Evolutionary conservation across 176 grass and related monocot species (phyloP), one percentile per base, ranked within the genome.

Genomic region (barley (Hordeum vulgare)): DNA sequence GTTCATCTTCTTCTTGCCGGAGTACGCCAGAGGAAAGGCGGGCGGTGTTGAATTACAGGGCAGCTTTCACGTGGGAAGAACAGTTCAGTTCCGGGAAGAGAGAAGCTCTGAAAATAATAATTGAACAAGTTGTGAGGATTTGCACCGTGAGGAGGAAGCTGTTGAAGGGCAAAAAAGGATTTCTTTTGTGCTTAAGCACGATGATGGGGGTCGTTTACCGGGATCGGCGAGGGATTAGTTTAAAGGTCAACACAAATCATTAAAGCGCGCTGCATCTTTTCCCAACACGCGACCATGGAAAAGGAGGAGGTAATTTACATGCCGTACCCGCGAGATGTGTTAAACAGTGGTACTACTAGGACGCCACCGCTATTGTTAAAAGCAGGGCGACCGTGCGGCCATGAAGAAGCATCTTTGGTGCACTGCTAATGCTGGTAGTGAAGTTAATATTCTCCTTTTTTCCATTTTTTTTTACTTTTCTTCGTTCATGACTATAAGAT

Each of bases 211-310:
- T 71, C 49, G 63, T 66, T 86, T 58, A 75, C 71, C 4, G 75
- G 75, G 80, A 90, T 90, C 36, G 66, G 59, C 17, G 79, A 83
- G 36, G 0, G 11, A 15, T 74, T 86, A 74, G 41, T 41, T 27
- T 68, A 61, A 79, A 90, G 72, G 80, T 83, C 79, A 79, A 83
- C 74, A 81, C 77, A 37, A 27, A 78, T 86, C 79, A 90, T 74
- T 83, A 86, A 90, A 86, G 79, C 45, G 17, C 28, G 13, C 31
- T 60, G 78, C 79, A 15, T 79, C 78, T 86, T 90, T 86, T 27
- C 36, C 83, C 79, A 83, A 59, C 84, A 83, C 74, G 66, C 57
- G 33, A 42, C 62, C 71, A 45, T 21, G 81, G 6, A 34, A 88
- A 85, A 73, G 27, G 13, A 53, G 70, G 49, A 40, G 2, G 37